phyloP scores from a whole-genome alignment of 2,329 filamentous ascomycete species.

The Sarocladium oryzae region DNA sequence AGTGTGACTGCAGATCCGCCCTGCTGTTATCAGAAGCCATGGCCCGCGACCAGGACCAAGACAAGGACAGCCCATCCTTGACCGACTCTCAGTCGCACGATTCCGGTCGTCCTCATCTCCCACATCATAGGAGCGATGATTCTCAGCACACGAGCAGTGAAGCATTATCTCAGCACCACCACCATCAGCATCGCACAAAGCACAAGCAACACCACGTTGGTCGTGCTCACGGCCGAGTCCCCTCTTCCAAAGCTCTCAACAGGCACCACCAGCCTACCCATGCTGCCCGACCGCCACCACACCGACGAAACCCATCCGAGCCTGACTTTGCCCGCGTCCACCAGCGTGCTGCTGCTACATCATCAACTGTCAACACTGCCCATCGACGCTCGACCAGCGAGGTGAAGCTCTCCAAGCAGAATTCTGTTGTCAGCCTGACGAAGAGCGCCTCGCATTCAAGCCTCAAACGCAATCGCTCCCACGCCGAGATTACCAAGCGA shows the following conservation, averaged over 20 bases:
- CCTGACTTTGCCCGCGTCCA: constrained; percentile 11
- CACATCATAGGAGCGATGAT: constrained; percentile 15
- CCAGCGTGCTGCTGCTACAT: constrained; percentile 11
- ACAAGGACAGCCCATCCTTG: constrained; percentile 5
- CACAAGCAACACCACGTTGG: constrained; percentile 31
- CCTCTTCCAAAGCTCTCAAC: constrained; percentile 43
- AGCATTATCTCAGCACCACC: constrained; percentile 20
- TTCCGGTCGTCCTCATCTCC: constrained; percentile 2
- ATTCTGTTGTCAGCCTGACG: constrained; percentile 38
- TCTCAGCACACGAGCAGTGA: constrained; percentile 13
- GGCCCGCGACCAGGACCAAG: constrained; percentile 6
- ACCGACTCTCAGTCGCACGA: constrained; percentile 2
- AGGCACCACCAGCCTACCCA: constrained; percentile 29
- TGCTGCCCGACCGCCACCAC: constrained; percentile 14
- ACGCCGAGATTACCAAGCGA: constrained; percentile 48
- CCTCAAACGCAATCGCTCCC: constrained; percentile 55
- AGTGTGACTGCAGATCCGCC: constrained; percentile 6
- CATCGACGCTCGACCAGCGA: constrained; percentile 48
- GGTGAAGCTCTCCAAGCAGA: constrained; percentile 39
- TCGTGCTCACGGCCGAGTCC: constrained; percentile 45
- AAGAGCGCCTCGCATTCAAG: constrained; percentile 49
- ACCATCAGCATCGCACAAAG: constrained; percentile 14
- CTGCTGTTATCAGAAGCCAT: background rate
- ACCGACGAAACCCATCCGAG: constrained; percentile 18
- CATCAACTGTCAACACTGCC: constrained; percentile 2